Percentiles rank a stretch among this genome's conserved stretches.
Conservation (phyloP, 306 rosid genomes). For the Acacia confusa region DNA sequence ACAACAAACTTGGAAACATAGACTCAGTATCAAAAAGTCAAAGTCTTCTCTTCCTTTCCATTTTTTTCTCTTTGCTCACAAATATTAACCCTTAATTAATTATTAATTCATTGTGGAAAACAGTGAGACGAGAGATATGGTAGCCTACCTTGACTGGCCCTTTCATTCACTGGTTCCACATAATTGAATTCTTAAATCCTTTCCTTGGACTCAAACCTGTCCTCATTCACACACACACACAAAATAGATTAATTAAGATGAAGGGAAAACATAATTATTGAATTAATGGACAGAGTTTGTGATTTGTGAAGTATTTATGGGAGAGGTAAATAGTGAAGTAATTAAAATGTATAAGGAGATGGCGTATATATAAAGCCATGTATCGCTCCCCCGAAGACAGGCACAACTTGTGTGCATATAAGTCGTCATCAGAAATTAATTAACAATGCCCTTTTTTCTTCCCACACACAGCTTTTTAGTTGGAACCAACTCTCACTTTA, state of each 20-base stretch:
- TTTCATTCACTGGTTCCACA: conserved; percentile 40
- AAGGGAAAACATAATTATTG: neutral
- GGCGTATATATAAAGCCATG: neutral
- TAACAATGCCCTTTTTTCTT: neutral
- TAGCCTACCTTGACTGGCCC: conserved; percentile 53
- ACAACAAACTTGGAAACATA: conserved; percentile 27
- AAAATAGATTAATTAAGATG: neutral
- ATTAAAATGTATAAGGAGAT: neutral
- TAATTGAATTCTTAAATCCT: neutral
- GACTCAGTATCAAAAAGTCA: neutral
- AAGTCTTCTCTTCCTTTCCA: neutral
- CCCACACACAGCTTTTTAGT: neutral
- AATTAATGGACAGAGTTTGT: neutral
- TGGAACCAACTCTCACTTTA: conserved; percentile 1
- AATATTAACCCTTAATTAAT: conserved; percentile 29
- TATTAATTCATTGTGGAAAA: conserved; percentile 26
- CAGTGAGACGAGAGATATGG: conserved; percentile 29
- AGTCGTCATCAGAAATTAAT: neutral
- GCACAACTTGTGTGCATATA: neutral
- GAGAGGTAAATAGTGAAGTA: neutral
- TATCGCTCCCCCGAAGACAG: neutral
- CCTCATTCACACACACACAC: neutral
- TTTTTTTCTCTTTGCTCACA: conserved; percentile 18
- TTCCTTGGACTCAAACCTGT: neutral
- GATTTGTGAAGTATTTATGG: neutral